phyloP scores from a whole-genome alignment of 805 yeast genomes.

The Metahyphopichia silvanorum region DNA sequence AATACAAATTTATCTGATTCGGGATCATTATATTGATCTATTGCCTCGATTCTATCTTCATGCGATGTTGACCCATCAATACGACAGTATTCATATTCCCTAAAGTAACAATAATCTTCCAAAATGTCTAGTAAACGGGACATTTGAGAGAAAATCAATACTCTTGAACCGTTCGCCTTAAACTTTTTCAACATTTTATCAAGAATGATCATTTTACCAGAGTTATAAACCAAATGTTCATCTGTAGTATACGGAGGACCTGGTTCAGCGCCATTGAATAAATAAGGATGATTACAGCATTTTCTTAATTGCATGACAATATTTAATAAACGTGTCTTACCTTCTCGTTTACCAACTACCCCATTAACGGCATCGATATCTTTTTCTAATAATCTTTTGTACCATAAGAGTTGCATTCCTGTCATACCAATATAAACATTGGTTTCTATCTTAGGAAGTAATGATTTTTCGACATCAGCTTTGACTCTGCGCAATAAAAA shows the following conservation, averaged over 20 bases:
- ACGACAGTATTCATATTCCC: constrained; percentile 84
- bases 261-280: constrained; percentile 99
- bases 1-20: constrained; percentile 81
- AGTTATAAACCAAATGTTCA: constrained; percentile 85
- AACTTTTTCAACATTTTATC: constrained; percentile 77
- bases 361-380: constrained; percentile 97
- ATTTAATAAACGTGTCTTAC: constrained; percentile 84
- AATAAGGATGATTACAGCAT: constrained; percentile 95
- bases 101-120: constrained; percentile 85
- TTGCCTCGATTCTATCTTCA: constrained; percentile 88
- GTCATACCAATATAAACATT: constrained; percentile 93
- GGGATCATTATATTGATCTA: constrained; percentile 86
- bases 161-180: constrained; percentile 79
- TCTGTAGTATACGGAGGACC: constrained; percentile 97
- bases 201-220: constrained; percentile 86
- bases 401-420: constrained; percentile 93
- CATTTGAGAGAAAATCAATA: constrained; percentile 91
- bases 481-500: constrained; percentile 86
- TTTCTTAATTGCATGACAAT: constrained; percentile 96
- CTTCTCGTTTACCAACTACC: constrained; percentile 89
- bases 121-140: constrained; percentile 82
- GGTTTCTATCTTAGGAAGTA: constrained; percentile 85
- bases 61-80: constrained; percentile 94
- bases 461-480: constrained; percentile 87
- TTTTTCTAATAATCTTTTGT: constrained; percentile 80